phyloP scores from a whole-genome alignment of 1,139 yeast genomes.

The Citeromyces hawaiiensis region DNA sequence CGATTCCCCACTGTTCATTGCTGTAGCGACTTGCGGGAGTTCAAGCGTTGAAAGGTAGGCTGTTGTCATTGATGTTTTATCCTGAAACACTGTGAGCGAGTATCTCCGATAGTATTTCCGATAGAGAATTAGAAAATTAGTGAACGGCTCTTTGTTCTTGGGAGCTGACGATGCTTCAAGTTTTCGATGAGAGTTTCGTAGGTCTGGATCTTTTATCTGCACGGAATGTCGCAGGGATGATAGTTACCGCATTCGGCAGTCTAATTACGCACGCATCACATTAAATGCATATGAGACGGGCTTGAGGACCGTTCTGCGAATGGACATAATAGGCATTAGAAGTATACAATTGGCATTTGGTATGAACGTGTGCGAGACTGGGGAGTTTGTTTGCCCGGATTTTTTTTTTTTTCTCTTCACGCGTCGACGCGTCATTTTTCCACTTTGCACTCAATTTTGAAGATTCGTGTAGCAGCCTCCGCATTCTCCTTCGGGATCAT shows the following conservation, averaged over 20 bases:
- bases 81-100: not conserved
- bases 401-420: not conserved
- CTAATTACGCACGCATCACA: not conserved
- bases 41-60: not conserved
- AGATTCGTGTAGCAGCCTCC: constrained; percentile 1
- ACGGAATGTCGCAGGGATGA: not conserved
- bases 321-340: not conserved
- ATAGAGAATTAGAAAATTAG: too few relatives aligned
- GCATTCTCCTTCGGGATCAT: constrained; percentile 42
- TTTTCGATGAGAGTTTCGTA: not conserved
- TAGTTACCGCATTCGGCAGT: not conserved
- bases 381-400: too few relatives aligned
- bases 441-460: not conserved
- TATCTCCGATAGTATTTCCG: not conserved
- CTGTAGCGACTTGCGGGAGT: not conserved
- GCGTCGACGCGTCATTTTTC: not conserved
- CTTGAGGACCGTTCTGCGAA: too few relatives aligned
- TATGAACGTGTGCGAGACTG: too few relatives aligned
- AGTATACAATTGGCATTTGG: not conserved
- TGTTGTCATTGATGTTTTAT: not conserved
- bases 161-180: too few relatives aligned
- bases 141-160: not conserved
- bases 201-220: not conserved
- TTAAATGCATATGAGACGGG: too few relatives aligned
- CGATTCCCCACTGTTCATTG: not conserved